These are phyloP conservation scores for Cercophora scortea DNA, from an alignment of 495 filamentous ascomycete species.

Conservation along the genomic window DNA sequence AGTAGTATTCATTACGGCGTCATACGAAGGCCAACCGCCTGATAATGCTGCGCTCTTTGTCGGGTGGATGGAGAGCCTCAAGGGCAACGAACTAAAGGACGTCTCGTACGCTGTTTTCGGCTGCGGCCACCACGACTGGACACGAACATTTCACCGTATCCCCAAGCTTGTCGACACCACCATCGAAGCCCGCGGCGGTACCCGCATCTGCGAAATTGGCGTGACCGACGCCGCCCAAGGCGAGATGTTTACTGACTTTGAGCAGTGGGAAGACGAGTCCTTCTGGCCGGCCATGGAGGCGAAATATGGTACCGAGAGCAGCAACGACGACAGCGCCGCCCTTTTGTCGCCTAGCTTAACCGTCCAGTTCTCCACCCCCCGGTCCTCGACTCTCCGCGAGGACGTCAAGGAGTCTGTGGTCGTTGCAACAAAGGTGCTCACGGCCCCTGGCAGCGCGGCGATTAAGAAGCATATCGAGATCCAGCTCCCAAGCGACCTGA, in stretches of 20 bases:
- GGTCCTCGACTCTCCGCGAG: conserved; percentile 55
- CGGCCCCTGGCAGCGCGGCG: conserved; percentile 44
- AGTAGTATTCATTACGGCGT: conserved; percentile 59
- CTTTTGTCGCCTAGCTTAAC: conserved; percentile 29
- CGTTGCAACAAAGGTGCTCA: conserved; percentile 46
- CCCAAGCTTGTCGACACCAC: conserved; percentile 55
- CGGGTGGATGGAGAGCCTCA: conserved; percentile 51
- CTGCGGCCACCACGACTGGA: conserved; percentile 56
- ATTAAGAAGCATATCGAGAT: conserved; percentile 61
- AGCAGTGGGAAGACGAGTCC: conserved; percentile 56
- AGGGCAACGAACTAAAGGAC: conserved; percentile 41
- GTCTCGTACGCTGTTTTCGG: conserved; percentile 62
- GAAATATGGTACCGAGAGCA: conserved; percentile 30
- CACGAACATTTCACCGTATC: conserved; percentile 62
- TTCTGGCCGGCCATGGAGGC: conserved; percentile 59
- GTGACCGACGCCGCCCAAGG: conserved; percentile 53
- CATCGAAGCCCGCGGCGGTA: conserved; percentile 39
- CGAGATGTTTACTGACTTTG: conserved; percentile 65
- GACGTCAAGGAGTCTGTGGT: conserved; percentile 58
- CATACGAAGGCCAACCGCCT: conserved; percentile 68
- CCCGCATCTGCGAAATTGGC: conserved; percentile 47
- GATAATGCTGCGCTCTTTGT: conserved; percentile 68
- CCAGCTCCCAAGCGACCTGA: conserved; percentile 54
- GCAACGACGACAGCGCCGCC: conserved; percentile 1
- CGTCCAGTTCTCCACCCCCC: conserved; percentile 51